Base-by-base conservation (phyloP, 2,329 filamentous ascomycete genomes). In the Rhynchosporium graminicola region DNA sequence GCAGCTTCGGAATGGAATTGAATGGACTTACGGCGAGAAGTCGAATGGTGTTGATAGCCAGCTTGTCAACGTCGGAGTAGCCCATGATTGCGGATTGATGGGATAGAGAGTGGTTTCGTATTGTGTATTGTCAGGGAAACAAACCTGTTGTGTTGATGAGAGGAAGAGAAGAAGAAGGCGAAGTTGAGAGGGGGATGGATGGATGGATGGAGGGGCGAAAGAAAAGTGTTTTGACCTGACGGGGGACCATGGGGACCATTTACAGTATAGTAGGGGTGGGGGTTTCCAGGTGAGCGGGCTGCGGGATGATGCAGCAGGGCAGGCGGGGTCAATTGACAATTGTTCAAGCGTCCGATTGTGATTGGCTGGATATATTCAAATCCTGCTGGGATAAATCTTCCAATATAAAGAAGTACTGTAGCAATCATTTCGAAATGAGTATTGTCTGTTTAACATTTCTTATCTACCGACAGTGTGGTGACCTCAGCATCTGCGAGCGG, bases 1-100 rank as follows among this genome's bases (percentile, higher is more conserved):
- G 52, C 40, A 43, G 10, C 12, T 40, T 7, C 36, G 36, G 7
- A 12, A 8, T 7, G 12, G 36, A 8, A 12, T 8, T 7, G 36
- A 40, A 40, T 7, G 7, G 66, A 88, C 92, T 80, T 89, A 98
- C 95, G 78, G 95, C 93, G 74, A 99, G 87, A 77, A 92, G 81
- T 79, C 95, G 91, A 83, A 99, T 98, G 79, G 94, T 97, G 89
- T 98, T 98, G 83, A 99, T 92, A 76, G 92, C 90, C 80, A 92
- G 86, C 84, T 89, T 83, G 79, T 99, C 95, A 76, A 88, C 79
- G 75, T 98, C 90, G 78, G 85, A 84, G 86, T 90, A 97, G 79
- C 87, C 87, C 94, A 98, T 98, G 67, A 68, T 71, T 69, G 70
- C 71, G 65, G 63, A 64, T 59, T 43, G 46, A 33, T 55, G 43